Conservation (phyloP, 73 alveolate genomes). For the Paramecium pentaurelia region DNA sequence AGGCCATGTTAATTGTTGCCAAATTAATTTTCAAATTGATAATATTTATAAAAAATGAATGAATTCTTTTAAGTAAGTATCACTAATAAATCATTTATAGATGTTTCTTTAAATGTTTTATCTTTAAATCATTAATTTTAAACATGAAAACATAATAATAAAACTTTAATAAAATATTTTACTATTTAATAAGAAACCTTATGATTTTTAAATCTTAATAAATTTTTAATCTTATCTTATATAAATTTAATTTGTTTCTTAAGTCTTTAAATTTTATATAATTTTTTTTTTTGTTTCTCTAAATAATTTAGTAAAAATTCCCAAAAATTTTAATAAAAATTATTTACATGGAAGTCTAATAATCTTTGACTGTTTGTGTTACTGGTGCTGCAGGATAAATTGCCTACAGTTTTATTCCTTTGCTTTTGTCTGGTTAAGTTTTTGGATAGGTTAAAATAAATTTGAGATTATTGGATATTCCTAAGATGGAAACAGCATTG, state of each 20-base stretch:
- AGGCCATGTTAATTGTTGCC: neutral
- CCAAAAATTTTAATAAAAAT: neutral
- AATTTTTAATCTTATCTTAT: too few species aligned
- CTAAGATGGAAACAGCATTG: conserved; percentile 67
- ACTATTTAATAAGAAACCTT: too few species aligned
- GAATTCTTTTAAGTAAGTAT: neutral
- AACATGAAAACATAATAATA: neutral
- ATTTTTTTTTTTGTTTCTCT: too few species aligned
- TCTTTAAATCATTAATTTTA: neutral
- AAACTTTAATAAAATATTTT: too few species aligned
- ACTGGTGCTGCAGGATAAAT: conserved; percentile 95
- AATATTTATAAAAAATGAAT: neutral
- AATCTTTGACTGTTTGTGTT: conserved; percentile 67
- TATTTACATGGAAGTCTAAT: neutral
- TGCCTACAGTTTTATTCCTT: conserved; percentile 80
- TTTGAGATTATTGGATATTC: conserved; percentile 80
- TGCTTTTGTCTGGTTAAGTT: conserved; percentile 71
- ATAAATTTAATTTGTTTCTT: too few species aligned
- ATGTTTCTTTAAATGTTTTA: neutral
- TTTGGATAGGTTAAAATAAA: conserved; percentile 70
- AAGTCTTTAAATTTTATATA: neutral
- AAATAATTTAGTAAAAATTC: neutral
- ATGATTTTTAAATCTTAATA: too few species aligned
- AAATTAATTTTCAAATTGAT: neutral
- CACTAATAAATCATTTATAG: neutral